Evolutionary conservation across 1,139 yeast genomes (phyloP).

Genomic region (Saccharomyces hybrid): DNA sequence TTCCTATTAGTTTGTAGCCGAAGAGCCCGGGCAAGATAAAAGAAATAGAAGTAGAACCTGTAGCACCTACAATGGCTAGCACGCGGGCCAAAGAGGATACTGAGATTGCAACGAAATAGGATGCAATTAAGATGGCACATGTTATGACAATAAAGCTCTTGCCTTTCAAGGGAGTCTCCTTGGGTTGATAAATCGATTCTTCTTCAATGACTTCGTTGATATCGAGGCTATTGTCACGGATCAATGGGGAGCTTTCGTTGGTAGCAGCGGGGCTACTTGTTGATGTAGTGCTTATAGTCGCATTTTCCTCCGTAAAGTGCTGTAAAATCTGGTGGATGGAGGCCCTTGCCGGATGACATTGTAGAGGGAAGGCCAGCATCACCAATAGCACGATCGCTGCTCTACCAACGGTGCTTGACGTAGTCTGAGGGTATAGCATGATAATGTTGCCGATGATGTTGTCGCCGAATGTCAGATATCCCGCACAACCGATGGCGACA

Average conservation of each 20-base stretch:
- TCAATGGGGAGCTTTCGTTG: constrained; percentile 3
- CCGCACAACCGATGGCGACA: constrained; percentile 55
- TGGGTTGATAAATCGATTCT: too few species aligned
- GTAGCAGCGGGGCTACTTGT: not conserved
- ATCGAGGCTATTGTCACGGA: constrained; percentile 1
- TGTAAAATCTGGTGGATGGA: constrained; percentile 5
- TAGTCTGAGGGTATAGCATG: constrained; percentile 58
- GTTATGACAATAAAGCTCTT: too few species aligned
- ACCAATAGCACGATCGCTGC: constrained; percentile 73
- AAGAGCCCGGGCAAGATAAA: too few species aligned
- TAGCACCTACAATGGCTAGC: too few species aligned
- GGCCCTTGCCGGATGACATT: constrained; percentile 54
- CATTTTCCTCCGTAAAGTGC: not conserved
- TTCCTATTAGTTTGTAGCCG: too few species aligned
- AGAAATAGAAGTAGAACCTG: too few species aligned
- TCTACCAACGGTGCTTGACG: constrained; percentile 59
- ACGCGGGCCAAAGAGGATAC: constrained; percentile 77
- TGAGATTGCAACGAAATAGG: constrained; percentile 68
- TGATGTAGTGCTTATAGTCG: not conserved
- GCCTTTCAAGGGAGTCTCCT: too few species aligned
- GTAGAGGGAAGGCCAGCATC: constrained; percentile 65
- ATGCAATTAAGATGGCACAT: constrained; percentile 47
- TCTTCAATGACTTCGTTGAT: constrained; percentile 15
- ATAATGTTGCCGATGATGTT: constrained; percentile 60
- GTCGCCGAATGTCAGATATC: constrained; percentile 66